Evolutionary conservation across 2,329 filamentous ascomycete genomes (phyloP), one percentile per base, ranked within the genome.

Genomic region (Botryotinia convoluta): DNA sequence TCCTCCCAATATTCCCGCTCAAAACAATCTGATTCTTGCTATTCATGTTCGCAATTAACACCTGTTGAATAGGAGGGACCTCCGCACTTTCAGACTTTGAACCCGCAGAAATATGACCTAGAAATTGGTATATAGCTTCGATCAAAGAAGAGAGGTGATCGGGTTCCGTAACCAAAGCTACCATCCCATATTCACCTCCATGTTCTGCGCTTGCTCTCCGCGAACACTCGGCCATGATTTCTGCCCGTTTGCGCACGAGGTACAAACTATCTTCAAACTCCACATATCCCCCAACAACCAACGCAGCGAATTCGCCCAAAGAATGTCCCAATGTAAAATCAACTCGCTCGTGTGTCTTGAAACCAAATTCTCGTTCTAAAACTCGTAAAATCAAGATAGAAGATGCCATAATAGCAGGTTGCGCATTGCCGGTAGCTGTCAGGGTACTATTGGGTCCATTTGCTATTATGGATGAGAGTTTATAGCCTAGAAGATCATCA

Each of bases 21-120:
- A 98, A 86, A 69, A 98, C 95, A 79, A 98, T 97, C 84, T 98
- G 95, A 81, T 97, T 97, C 84, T 94, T 96, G 82, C 91, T 93
- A 84, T 98, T 98, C 83, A 97, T 90, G 83, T 98, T 98, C 74
- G 94, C 95, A 78, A 98, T 94, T 77, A 92, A 86, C 69, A 98
- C 95, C 82, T 97, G 93, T 80, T 96, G 89, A 72, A 97, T 94
- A 5, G 93, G 89, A 29, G 93, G 92, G 44, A 90, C 83, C 76
- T 90, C 86, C 74, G 87, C 87, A 77, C 88, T 90, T 81, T 94
- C 92, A 71, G 88, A 87, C 79, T 91, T 92, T 74, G 88, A 85
- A 42, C 90, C 90, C n/a, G 88, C 85, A 74, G 87, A 86, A 67
- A 87, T 87, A 77, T 92, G 89, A 26, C 90, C 91, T 26, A 97